phyloP scores from a whole-genome alignment of 106 monocot species.

The Dioscorea dumetorum region DNA sequence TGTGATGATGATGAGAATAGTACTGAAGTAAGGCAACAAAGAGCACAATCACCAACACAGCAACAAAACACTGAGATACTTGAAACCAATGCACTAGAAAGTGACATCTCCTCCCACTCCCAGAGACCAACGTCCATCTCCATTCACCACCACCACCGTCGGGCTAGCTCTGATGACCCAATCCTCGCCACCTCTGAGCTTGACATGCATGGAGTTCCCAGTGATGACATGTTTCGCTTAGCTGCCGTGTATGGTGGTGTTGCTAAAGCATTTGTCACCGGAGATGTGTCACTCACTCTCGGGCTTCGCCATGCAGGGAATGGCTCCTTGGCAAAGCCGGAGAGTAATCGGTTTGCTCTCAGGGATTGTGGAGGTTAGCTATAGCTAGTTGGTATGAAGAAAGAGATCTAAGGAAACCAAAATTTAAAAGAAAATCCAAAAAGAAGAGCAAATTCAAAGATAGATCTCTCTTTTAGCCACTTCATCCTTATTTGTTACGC shows the following conservation, averaged over 20 bases:
- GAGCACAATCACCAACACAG: conserved; percentile 24
- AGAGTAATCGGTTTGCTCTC: conserved; percentile 14
- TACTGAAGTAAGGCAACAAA: conserved; percentile 4
- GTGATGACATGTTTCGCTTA: conserved; percentile 25
- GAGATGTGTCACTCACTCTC: conserved; percentile 94
- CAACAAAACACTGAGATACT: conserved; percentile 15
- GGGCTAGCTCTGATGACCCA: neutral
- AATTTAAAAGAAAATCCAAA: neutral
- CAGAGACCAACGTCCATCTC: neutral
- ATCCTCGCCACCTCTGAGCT: conserved; percentile 17
- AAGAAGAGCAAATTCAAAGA: neutral
- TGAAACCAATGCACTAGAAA: conserved; percentile 14
- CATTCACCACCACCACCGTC: conserved; percentile 1
- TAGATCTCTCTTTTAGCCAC: conserved; percentile 2
- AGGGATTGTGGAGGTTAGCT: conserved; percentile 4
- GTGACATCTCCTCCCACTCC: conserved; percentile 18
- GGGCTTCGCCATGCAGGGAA: conserved; percentile 76
- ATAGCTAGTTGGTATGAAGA: neutral
- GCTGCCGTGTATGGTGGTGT: neutral
- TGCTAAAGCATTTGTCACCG: conserved; percentile 18
- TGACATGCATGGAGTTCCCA: conserved; percentile 1
- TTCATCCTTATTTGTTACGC: neutral
- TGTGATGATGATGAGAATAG: conserved; percentile 6
- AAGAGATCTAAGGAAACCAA: neutral
- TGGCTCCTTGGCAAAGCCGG: conserved; percentile 8